Percentiles rank a stretch among this genome's conserved stretches.
Conservation (phyloP, 108 stramenopile genomes). For the Nitzschia sp. region DNA sequence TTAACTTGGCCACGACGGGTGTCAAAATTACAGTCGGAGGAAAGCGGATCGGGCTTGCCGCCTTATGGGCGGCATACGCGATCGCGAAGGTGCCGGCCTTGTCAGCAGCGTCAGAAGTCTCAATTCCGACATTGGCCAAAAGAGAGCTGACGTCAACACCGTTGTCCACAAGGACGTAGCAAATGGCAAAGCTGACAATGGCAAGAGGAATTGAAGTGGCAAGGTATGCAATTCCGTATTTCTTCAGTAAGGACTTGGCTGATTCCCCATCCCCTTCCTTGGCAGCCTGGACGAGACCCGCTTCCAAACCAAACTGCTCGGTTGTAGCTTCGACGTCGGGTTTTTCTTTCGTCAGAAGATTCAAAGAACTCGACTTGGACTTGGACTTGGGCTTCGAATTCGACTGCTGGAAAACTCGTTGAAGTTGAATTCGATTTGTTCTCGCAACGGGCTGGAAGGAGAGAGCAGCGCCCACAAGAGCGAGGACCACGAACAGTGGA, state of each 20-base stretch:
- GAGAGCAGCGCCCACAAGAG: neutral
- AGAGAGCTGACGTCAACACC: constrained; percentile 88
- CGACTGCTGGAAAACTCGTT: too few relatives aligned
- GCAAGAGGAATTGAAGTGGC: constrained; percentile 93
- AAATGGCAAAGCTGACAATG: constrained; percentile 84
- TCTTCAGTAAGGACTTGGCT: constrained; percentile 86
- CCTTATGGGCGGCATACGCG: constrained; percentile 97
- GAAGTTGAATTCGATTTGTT: too few relatives aligned
- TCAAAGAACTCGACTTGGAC: neutral
- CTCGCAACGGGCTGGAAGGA: neutral
- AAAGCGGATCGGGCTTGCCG: constrained; percentile 94
- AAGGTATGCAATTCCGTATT: constrained; percentile 92
- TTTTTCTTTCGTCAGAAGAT: constrained; percentile 16
- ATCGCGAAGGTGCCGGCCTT: constrained; percentile 93
- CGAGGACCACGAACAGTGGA: neutral
- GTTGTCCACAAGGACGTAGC: constrained; percentile 84
- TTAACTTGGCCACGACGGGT: constrained; percentile 90
- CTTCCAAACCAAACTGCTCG: constrained; percentile 90
- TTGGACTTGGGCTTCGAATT: too few relatives aligned
- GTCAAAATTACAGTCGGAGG: constrained; percentile 95
- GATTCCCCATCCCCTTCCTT: constrained; percentile 60
- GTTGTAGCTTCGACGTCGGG: constrained; percentile 66
- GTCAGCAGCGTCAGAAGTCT: constrained; percentile 55
- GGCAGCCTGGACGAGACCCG: constrained; percentile 74
- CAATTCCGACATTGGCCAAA: constrained; percentile 84